phyloP scores from a whole-genome alignment of 371 early-diverging fungal species.

The Cokeromyces recurvatus region DNA sequence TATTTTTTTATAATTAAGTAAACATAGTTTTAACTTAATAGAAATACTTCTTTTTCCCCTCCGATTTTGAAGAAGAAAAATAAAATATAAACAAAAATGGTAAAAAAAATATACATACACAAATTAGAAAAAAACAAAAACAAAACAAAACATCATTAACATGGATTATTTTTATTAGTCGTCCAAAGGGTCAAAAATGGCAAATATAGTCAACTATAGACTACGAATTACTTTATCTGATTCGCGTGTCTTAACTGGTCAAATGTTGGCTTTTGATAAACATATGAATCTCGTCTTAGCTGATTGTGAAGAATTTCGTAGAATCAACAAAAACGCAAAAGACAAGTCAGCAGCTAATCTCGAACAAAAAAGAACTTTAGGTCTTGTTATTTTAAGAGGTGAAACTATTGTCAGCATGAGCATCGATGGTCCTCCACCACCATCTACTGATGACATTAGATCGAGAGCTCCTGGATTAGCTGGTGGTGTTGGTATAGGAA shows the following conservation, averaged over 20 bases:
- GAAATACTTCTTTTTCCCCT: too few species aligned
- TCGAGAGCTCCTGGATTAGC: constrained; percentile 46
- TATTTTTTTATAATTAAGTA: too few species aligned
- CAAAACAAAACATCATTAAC: too few species aligned
- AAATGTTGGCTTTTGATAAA: constrained; percentile 97
- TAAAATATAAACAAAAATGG: too few species aligned
- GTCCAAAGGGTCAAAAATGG: constrained; percentile 84
- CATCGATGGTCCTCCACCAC: constrained; percentile 91
- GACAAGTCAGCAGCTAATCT: constrained; percentile 46
- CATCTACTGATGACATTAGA: constrained; percentile 56
- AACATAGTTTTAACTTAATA: too few species aligned
- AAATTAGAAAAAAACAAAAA: too few species aligned
- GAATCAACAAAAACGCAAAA: constrained; percentile 67
- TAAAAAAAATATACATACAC: too few species aligned
- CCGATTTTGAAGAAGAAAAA: too few species aligned
- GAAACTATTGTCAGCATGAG: constrained; percentile 90
- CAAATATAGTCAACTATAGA: constrained; percentile 91
- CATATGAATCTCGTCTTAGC: constrained; percentile 97
- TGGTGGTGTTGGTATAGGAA: constrained; percentile 72
- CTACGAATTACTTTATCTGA: constrained; percentile 90
- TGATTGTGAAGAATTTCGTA: constrained; percentile 96
- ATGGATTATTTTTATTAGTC: too few species aligned
- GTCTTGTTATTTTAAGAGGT: constrained; percentile 92
- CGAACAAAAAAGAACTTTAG: constrained; percentile 85
- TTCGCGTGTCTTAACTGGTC: constrained; percentile 88